These are phyloP conservation scores for Agaricus bisporus DNA, from an alignment of 768 basidiomycete genomes.

Conservation along the genomic window DNA sequence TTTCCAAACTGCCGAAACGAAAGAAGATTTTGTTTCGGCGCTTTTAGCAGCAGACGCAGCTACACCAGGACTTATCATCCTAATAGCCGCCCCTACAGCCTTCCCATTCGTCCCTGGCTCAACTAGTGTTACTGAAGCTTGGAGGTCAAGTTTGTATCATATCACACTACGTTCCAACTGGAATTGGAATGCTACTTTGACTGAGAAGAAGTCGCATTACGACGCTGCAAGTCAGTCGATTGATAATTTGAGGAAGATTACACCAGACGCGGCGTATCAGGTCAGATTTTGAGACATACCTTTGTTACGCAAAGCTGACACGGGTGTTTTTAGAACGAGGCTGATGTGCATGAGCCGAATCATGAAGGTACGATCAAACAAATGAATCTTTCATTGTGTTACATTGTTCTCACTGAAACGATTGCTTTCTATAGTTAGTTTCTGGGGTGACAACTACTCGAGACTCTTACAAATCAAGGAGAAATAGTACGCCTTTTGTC, in stretches of 20 bases:
- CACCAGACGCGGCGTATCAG: conserved; percentile 39
- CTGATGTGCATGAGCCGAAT: conserved; percentile 42
- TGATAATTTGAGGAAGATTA: conserved; percentile 33
- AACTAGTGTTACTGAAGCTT: conserved; percentile 39
- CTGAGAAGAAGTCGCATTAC: conserved; percentile 29
- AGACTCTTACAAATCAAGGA: conserved; percentile 34
- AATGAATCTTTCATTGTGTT: neutral
- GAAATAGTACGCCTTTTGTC: conserved; percentile 34
- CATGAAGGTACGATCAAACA: conserved; percentile 26
- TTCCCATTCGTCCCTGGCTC: conserved; percentile 23
- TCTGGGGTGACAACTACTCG: conserved; percentile 40
- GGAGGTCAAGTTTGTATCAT: conserved; percentile 41
- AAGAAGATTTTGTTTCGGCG: conserved; percentile 27
- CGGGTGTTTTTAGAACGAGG: conserved; percentile 33
- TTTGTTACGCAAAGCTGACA: neutral
- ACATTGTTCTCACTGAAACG: neutral
- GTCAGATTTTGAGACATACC: conserved; percentile 13
- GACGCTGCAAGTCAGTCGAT: conserved; percentile 28
- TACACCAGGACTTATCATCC: conserved; percentile 35
- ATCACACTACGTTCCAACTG: conserved; percentile 36
- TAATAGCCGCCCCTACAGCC: conserved; percentile 33
- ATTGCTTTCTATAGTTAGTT: conserved; percentile 21
- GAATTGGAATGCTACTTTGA: conserved; percentile 38
- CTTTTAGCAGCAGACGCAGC: conserved; percentile 28
- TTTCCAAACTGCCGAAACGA: conserved; percentile 26